These are phyloP conservation scores for Kuraishia hungarica DNA, from an alignment of 805 yeast genomes.

Conservation along the genomic window DNA sequence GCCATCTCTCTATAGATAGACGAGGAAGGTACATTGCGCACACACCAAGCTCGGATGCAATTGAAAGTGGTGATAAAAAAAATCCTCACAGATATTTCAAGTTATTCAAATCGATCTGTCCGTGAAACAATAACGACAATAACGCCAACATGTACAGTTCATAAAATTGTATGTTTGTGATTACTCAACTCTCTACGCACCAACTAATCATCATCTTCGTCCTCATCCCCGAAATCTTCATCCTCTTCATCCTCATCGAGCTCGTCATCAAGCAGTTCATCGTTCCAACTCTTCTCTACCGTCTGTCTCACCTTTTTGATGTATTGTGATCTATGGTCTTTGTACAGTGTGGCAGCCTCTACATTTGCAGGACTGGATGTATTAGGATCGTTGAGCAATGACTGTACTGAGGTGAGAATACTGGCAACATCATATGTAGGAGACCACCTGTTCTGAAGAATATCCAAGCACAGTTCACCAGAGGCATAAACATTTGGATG, in stretches of 20 bases:
- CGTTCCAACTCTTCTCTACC: conserved; percentile 91
- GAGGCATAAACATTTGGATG: conserved; percentile 96
- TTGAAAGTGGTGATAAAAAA: neutral
- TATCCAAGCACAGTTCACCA: conserved; percentile 94
- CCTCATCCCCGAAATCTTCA: conserved; percentile 20
- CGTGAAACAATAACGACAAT: neutral
- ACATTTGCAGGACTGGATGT: conserved; percentile 96
- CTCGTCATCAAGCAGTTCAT: conserved; percentile 56
- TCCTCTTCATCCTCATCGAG: conserved; percentile 32
- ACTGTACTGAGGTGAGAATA: conserved; percentile 86
- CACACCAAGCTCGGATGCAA: neutral
- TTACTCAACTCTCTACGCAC: neutral
- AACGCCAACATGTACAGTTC: neutral
- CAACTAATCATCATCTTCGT: conserved; percentile 5
- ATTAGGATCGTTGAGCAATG: conserved; percentile 90
- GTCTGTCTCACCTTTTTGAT: conserved; percentile 88
- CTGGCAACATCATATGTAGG: conserved; percentile 98
- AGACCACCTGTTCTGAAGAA: conserved; percentile 94
- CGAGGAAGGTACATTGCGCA: neutral
- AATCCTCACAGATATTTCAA: neutral
- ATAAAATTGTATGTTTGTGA: neutral
- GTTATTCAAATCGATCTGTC: neutral
- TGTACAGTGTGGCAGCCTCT: conserved; percentile 92
- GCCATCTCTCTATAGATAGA: neutral
- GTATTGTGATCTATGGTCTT: conserved; percentile 91